Conservation (phyloP, 1,284 basidiomycete species). For the Trametes hirsuta region DNA sequence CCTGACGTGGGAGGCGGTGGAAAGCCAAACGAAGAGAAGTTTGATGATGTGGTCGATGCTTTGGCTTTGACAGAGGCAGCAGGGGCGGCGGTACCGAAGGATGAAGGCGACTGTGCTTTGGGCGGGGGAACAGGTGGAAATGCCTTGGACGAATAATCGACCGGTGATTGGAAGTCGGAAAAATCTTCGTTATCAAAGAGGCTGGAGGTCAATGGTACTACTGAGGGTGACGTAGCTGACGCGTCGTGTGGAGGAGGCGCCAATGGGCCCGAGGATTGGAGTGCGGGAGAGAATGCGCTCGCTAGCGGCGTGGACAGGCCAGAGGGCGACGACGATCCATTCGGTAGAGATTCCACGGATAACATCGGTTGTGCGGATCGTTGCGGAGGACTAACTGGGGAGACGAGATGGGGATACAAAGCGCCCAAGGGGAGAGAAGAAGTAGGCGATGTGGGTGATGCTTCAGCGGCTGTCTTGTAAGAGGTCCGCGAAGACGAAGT, state of each 20-base stretch:
- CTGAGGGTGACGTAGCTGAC: not conserved
- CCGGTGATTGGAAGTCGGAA: slow-evolving; percentile 35
- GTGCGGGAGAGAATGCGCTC: slow-evolving; percentile 1
- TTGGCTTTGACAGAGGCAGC: not conserved
- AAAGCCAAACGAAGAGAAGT: slow-evolving; percentile 4
- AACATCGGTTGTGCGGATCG: slow-evolving; percentile 13
- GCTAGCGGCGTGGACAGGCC: slow-evolving; percentile 12
- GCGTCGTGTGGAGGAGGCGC: not conserved
- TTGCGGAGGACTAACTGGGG: slow-evolving; percentile 12
- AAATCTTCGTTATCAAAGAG: slow-evolving; percentile 35
- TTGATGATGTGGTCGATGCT: slow-evolving; percentile 10
- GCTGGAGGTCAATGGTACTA: slow-evolving; percentile 9
- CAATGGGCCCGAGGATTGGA: not conserved
- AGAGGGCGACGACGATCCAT: not conserved
- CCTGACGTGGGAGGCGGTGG: slow-evolving; percentile 2
- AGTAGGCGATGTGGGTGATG: slow-evolving; percentile 14
- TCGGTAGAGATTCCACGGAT: not conserved
- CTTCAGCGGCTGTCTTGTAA: slow-evolving; percentile 18
- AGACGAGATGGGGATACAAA: slow-evolving; percentile 18
- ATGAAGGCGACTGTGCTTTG: slow-evolving; percentile 16
- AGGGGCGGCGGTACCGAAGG: no score
- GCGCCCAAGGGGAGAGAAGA: slow-evolving; percentile 19
- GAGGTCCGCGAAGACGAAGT: slow-evolving; percentile 19
- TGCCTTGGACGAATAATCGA: not conserved
- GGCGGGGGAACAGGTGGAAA: slow-evolving; percentile 14